These are phyloP conservation scores for Stachybotrys elegans DNA, from an alignment of 2,329 filamentous ascomycete genomes.

Conservation along the genomic window DNA sequence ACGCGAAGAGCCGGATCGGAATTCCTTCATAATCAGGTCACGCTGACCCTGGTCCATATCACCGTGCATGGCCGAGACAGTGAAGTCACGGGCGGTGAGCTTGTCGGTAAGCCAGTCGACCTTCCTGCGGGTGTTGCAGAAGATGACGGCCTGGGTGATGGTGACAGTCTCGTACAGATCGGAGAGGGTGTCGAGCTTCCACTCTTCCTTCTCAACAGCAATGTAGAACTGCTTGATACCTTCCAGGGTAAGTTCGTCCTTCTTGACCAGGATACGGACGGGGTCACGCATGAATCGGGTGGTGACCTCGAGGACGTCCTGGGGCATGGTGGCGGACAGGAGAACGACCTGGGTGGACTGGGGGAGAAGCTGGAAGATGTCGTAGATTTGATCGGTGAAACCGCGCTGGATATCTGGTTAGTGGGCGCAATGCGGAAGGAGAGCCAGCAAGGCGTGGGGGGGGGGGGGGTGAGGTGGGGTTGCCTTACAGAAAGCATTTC, in stretches of 20 bases:
- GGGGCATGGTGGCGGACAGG: constrained; percentile 96
- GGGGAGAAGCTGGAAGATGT: constrained; percentile 98
- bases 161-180: constrained; percentile 99
- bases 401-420: constrained; percentile 60
- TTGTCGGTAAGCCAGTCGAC: constrained; percentile 99
- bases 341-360: constrained; percentile 98
- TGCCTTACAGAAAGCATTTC: constrained; percentile 87
- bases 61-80: constrained; percentile 99
- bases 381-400: constrained; percentile 99
- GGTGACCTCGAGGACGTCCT: constrained; percentile 98
- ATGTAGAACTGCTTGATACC: constrained; percentile 99
- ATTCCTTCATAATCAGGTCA: constrained; percentile 99
- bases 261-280: constrained; percentile 98
- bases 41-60: constrained; percentile 98
- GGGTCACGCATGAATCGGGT: constrained; percentile 99
- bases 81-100: constrained; percentile 97
- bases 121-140: constrained; percentile 99
- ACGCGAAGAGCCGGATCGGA: constrained; percentile 97
- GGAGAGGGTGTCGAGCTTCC: constrained; percentile 98
- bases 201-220: constrained; percentile 99
- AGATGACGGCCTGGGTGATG: constrained; percentile 99
- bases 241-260: constrained; percentile 98
- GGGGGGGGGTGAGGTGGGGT: neutral
- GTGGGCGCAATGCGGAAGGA: constrained; percentile 8
- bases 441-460: neutral